Conservation (phyloP, 148 eudicot genomes). For the Euryodendron excelsum region DNA sequence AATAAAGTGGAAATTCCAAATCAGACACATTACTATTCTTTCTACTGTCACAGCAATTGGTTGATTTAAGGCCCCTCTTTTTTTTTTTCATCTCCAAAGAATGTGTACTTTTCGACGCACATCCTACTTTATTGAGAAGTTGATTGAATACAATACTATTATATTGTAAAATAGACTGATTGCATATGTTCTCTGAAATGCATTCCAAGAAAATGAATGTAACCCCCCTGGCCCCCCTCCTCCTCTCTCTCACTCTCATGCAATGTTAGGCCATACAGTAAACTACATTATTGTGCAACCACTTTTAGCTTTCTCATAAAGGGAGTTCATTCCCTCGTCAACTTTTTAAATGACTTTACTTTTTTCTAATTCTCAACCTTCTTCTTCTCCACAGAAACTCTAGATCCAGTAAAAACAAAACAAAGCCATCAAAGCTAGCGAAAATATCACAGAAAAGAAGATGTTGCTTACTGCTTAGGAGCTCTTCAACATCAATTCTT, state of each 20-base stretch:
- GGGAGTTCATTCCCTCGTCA: background rate
- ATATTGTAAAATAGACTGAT: background rate
- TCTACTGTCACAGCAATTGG: background rate
- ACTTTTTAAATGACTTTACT: background rate
- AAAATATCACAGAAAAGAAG: conserved; percentile 4
- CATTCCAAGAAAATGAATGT: background rate
- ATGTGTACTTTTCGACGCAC: background rate
- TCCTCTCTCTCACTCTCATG: background rate
- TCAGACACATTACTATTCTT: too few relatives aligned
- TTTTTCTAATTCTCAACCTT: background rate
- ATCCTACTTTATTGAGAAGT: background rate
- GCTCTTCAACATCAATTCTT: conserved; percentile 88
- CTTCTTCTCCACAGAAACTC: conserved; percentile 11
- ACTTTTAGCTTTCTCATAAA: background rate
- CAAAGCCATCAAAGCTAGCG: conserved; percentile 3
- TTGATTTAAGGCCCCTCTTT: background rate
- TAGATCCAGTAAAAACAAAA: background rate
- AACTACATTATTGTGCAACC: background rate
- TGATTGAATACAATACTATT: background rate
- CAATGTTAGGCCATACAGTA: background rate
- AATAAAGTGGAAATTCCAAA: background rate
- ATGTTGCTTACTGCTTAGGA: conserved; percentile 80
- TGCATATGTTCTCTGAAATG: too few relatives aligned
- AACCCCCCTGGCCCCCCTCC: background rate
- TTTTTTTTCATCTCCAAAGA: conserved; percentile 1